Evolutionary conservation across 108 stramenopile species (phyloP).

Genomic region (Cylindrotheca fusiformis): DNA sequence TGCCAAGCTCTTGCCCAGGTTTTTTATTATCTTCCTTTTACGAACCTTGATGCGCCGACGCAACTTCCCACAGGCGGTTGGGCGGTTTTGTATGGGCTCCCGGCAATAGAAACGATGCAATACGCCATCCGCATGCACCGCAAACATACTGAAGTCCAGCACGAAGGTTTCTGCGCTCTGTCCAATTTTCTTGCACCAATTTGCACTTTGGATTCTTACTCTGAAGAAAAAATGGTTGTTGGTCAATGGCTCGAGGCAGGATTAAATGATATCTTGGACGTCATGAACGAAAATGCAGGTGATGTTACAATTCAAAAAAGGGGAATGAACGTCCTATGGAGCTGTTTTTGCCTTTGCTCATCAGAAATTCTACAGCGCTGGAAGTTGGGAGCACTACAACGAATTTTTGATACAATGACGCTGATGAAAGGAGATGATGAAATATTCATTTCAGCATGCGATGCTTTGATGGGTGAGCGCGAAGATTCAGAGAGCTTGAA

Average conservation of each 20-base stretch:
- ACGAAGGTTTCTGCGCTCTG: conserved; percentile 12
- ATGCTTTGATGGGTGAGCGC: conserved; percentile 2
- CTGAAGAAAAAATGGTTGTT: background rate
- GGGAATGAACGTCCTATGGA: conserved; percentile 6
- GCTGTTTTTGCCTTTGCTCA: background rate
- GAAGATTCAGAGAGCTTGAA: conserved; percentile 1
- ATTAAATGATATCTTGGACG: background rate
- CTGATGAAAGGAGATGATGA: background rate
- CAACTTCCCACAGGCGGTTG: conserved; percentile 12
- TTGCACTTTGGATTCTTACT: background rate
- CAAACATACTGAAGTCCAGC: conserved; percentile 5
- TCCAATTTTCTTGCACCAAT: conserved; percentile 15
- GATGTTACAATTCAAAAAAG: conserved; percentile 1
- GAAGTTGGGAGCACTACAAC: conserved; percentile 5
- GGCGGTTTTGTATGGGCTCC: conserved; percentile 10
- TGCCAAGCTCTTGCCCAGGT: conserved; percentile 16
- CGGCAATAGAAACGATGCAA: conserved; percentile 3
- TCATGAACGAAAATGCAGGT: background rate
- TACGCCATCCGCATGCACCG: conserved; percentile 13
- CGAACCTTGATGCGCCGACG: conserved; percentile 1
- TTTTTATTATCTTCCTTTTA: conserved; percentile 15
- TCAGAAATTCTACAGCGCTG: background rate
- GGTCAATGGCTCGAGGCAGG: conserved; percentile 1
- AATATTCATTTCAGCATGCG: background rate
- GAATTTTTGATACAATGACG: conserved; percentile 11